Percentiles rank a stretch among this genome's conserved stretches.
Conservation (phyloP, 179 eudicot species). For the Corrigiola litoralis region DNA sequence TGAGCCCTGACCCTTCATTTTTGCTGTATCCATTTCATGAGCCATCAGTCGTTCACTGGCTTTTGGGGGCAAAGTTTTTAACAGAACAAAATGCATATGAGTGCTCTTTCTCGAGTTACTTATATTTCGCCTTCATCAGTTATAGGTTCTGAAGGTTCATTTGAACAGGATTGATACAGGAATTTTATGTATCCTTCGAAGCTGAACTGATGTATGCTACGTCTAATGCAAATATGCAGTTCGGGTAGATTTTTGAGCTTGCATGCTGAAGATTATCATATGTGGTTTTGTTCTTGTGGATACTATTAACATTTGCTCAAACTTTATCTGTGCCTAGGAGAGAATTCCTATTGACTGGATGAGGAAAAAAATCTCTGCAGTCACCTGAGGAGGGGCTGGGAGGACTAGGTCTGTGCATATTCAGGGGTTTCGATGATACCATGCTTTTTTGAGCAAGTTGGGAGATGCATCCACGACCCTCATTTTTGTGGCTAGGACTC, state of each 20-base stretch:
- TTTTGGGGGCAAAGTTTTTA: not conserved
- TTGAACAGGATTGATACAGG: too few species aligned
- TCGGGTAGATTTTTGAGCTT: not conserved
- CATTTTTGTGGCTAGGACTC: too few species aligned
- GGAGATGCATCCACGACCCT: too few species aligned
- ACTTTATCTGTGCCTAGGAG: not conserved
- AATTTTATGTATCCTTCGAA: not conserved
- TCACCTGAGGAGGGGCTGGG: too few species aligned
- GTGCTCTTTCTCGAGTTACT: not conserved
- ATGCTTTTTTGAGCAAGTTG: too few species aligned
- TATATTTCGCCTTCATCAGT: not conserved
- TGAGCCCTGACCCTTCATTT: too few species aligned
- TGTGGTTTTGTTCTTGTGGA: not conserved
- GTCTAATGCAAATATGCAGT: not conserved
- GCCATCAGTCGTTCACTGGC: not conserved
- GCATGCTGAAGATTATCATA: not conserved
- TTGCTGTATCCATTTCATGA: not conserved
- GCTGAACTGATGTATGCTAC: not conserved
- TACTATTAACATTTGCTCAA: not conserved
- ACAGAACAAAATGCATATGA: too few species aligned
- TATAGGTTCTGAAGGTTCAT: too few species aligned
- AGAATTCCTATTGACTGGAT: too few species aligned
- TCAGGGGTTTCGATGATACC: too few species aligned
- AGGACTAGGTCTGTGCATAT: too few species aligned
- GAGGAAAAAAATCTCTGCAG: too few species aligned